These are phyloP conservation scores for Paramecium sonneborni DNA, from an alignment of 73 alveolate genomes.

Conservation along the genomic window DNA sequence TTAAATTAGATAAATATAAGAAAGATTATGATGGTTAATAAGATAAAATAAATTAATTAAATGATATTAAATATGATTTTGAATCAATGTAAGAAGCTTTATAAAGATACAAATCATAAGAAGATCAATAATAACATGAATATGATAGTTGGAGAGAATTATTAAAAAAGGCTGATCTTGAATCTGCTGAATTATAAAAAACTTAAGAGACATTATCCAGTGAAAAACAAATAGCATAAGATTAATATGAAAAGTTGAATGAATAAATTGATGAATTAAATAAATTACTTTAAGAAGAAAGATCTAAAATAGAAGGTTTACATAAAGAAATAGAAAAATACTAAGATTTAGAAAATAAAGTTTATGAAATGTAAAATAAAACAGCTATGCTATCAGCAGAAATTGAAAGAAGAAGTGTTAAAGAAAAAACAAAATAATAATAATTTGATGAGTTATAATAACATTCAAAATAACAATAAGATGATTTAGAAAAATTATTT, in stretches of 20 bases:
- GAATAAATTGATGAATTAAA: neutral
- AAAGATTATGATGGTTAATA: neutral
- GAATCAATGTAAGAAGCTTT: neutral
- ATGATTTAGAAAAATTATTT: neutral
- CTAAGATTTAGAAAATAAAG: constrained; percentile 22
- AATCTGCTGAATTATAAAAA: neutral
- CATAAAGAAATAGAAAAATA: constrained; percentile 20
- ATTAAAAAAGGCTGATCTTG: neutral
- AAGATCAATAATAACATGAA: neutral
- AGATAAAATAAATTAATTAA: neutral
- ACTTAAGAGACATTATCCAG: neutral
- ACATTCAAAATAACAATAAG: neutral
- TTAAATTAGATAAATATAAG: neutral
- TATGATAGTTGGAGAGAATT: neutral
- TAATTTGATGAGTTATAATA: neutral
- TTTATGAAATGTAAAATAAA: constrained; percentile 29
- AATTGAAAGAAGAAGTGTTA: constrained; percentile 39
- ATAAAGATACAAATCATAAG: neutral
- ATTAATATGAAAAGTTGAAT: neutral
- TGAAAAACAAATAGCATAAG: neutral
- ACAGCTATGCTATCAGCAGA: constrained; percentile 50
- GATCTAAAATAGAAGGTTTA: constrained; percentile 27
- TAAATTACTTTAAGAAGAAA: neutral
- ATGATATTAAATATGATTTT: neutral
- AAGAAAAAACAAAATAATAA: neutral